Conservation (phyloP, 2,329 filamentous ascomycete species). For the Xylaria sp. region DNA sequence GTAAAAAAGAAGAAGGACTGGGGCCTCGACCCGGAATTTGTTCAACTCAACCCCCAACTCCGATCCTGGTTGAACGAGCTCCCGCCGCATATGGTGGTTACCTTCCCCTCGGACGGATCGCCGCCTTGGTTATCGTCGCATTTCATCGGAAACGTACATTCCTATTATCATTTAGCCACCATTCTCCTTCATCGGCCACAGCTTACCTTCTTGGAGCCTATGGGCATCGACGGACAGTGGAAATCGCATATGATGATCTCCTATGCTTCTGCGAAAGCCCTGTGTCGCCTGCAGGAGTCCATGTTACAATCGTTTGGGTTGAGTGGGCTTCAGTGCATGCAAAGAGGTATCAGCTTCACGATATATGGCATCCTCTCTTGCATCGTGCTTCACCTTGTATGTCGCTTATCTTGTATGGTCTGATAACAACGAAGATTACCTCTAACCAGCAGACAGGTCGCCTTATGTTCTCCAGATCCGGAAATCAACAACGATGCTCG, state of each 20-base stretch:
- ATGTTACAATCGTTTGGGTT: slow-evolving; percentile 81
- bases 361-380: slow-evolving; percentile 94
- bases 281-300: slow-evolving; percentile 89
- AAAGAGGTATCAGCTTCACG: slow-evolving; percentile 91
- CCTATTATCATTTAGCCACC: slow-evolving; percentile 85
- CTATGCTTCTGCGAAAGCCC: slow-evolving; percentile 82
- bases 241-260: slow-evolving; percentile 89
- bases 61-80: slow-evolving; percentile 80
- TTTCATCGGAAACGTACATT: slow-evolving; percentile 88
- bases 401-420: slow-evolving; percentile 52
- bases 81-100: slow-evolving; percentile 80
- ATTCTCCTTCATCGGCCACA: slow-evolving; percentile 92
- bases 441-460: slow-evolving; percentile 69
- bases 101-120: slow-evolving; percentile 80
- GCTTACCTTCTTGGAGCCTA: slow-evolving; percentile 80
- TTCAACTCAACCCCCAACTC: slow-evolving; percentile 81
- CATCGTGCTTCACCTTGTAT: slow-evolving; percentile 90
- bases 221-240: slow-evolving; percentile 78
- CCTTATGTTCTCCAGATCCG: slow-evolving; percentile 91
- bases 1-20: slow-evolving; percentile 81
- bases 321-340: slow-evolving; percentile 87
- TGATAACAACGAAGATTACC: slow-evolving; percentile 1
- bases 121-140: slow-evolving; percentile 87
- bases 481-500: slow-evolving; percentile 86
- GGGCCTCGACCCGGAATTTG: slow-evolving; percentile 86